Conservation (phyloP, 257 asterid genomes). For the Nicotiana obtusifolia region DNA sequence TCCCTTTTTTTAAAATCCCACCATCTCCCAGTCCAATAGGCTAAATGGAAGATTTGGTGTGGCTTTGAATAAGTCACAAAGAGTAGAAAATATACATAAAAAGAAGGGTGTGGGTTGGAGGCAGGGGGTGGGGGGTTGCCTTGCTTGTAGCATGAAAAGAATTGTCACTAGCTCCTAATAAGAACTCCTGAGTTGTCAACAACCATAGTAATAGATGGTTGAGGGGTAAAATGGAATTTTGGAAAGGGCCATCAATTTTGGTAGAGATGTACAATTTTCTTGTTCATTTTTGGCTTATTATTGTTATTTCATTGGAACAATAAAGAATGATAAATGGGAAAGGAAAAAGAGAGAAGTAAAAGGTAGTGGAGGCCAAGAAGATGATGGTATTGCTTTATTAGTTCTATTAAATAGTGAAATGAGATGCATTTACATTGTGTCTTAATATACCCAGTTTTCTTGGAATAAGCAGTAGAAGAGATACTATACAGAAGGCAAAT, state of each 20-base stretch:
- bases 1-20: neutral
- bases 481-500: neutral
- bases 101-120: neutral
- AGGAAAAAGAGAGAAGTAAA: neutral
- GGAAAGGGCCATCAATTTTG: neutral
- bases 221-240: neutral
- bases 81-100: neutral
- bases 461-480: neutral
- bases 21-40: conserved; percentile 6
- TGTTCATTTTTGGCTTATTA: neutral
- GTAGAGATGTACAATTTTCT: too few species aligned
- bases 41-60: conserved; percentile 22
- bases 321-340: neutral
- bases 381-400: neutral
- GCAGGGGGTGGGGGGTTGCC: neutral
- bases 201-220: conserved; percentile 2
- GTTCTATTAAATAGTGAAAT: neutral
- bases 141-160: conserved; percentile 22
- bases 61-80: neutral
- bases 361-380: neutral
- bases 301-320: neutral
- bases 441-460: neutral
- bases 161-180: conserved; percentile 29
- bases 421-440: neutral
- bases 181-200: neutral